A percentile compares a stretch with the other conserved stretches of the same genome.
These are phyloP conservation scores for Apiospora hydei DNA, from an alignment of 2,329 filamentous ascomycete species.

Conservation along the genomic window DNA sequence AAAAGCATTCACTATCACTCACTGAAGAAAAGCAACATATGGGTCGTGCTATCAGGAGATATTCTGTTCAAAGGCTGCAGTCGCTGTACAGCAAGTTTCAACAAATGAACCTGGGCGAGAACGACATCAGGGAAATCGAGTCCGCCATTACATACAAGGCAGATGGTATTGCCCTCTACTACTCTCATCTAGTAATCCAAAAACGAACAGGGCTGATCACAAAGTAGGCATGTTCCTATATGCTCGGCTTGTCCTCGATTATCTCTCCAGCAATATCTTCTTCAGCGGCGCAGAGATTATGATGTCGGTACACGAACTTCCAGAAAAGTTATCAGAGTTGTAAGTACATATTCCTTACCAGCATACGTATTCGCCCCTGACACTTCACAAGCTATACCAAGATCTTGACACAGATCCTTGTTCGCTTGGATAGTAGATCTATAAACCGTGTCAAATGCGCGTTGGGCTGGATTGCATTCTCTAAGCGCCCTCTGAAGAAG, in stretches of 20 bases:
- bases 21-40: constrained; percentile 36
- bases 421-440: constrained; percentile 38
- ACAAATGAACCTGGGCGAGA: constrained; percentile 29
- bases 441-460: constrained; percentile 39
- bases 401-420: constrained; percentile 39
- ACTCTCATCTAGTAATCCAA: too few relatives aligned
- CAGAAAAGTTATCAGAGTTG: constrained; percentile 37
- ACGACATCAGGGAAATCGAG: constrained; percentile 32
- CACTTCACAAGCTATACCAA: constrained; percentile 38
- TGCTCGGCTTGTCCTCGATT: constrained; percentile 45
- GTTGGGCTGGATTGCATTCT: constrained; percentile 47
- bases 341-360: constrained; percentile 23
- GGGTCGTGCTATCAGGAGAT: constrained; percentile 33
- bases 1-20: constrained; percentile 35
- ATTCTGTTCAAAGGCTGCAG: constrained; percentile 30
- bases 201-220: too few relatives aligned
- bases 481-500: constrained; percentile 43
- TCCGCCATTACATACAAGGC: constrained; percentile 34
- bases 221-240: constrained; percentile 47
- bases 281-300: constrained; percentile 36
- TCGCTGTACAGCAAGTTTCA: constrained; percentile 25
- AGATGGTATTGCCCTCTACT: too few relatives aligned
- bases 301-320: constrained; percentile 35
- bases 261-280: constrained; percentile 43
- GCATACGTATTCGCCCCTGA: not conserved